Evolutionary conservation across 306 rosid species (phyloP).

Genomic region (Dicorynia guianensis): DNA sequence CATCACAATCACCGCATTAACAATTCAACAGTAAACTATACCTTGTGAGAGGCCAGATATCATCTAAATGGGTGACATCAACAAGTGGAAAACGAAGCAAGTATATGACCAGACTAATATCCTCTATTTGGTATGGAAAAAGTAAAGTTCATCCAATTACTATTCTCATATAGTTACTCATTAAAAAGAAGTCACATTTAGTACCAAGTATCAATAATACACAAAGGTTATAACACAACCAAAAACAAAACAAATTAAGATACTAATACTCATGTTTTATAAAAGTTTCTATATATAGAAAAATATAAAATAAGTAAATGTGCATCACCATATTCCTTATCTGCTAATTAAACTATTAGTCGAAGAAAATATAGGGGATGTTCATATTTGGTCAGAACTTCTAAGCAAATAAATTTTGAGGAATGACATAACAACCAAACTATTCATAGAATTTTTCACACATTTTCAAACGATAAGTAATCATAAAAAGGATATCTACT

Average conservation of each 20-base stretch:
- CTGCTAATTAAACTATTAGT: slow-evolving; percentile 22
- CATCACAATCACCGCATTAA: background rate
- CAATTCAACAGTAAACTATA: slow-evolving; percentile 21
- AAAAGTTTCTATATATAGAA: slow-evolving; percentile 8
- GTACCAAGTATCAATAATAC: slow-evolving; percentile 5
- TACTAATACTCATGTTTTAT: background rate
- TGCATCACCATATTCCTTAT: slow-evolving; percentile 16
- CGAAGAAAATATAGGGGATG: slow-evolving; percentile 27
- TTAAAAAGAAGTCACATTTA: background rate
- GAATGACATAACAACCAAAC: too few relatives aligned
- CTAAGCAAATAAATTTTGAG: slow-evolving; percentile 8
- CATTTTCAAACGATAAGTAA: too few relatives aligned
- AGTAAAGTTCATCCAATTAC: background rate
- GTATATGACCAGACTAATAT: background rate
- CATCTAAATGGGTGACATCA: background rate
- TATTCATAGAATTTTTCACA: too few relatives aligned
- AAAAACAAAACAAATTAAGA: slow-evolving; percentile 33
- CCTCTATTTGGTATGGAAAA: background rate
- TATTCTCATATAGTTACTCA: slow-evolving; percentile 4
- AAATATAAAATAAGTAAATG: slow-evolving; percentile 13
- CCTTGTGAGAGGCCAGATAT: background rate
- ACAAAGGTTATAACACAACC: background rate
- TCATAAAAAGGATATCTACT: too few relatives aligned
- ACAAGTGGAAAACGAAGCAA: background rate
- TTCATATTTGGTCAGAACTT: slow-evolving; percentile 28